phyloP scores from a whole-genome alignment of 148 eudicot species.

The Linanthus parryae region DNA sequence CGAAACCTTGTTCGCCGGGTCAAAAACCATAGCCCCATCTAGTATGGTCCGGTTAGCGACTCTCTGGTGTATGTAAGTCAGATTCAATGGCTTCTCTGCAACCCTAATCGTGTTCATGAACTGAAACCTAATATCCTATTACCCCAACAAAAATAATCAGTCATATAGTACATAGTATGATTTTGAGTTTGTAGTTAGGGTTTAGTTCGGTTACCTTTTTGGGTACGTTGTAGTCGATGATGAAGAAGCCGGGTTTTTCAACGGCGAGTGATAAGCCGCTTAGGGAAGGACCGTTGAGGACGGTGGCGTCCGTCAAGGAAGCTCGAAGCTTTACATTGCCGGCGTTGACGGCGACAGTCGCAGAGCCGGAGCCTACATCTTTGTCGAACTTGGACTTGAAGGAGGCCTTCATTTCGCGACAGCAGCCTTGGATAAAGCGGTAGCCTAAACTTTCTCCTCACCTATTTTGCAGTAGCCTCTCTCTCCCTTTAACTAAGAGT shows the following conservation, averaged over 20 bases:
- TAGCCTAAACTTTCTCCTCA: too few relatives aligned
- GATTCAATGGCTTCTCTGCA: conserved; percentile 65
- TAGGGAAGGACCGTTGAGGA: conserved; percentile 63
- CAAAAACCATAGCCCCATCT: conserved; percentile 65
- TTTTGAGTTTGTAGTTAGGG: too few relatives aligned
- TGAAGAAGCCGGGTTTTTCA: conserved; percentile 75
- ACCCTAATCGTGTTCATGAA: conserved; percentile 76
- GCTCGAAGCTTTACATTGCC: conserved; percentile 78
- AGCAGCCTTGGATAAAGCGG: too few relatives aligned
- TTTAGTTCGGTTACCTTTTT: conserved; percentile 43
- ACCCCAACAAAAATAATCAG: not conserved
- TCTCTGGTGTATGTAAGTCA: conserved; percentile 60
- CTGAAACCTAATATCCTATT: conserved; percentile 78
- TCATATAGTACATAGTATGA: not conserved
- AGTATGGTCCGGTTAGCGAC: conserved; percentile 59
- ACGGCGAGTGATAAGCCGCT: conserved; percentile 60
- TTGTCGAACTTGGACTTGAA: conserved; percentile 49
- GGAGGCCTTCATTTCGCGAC: conserved; percentile 52
- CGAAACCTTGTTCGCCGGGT: conserved; percentile 69
- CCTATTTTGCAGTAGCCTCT: too few relatives aligned
- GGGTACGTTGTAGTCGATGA: conserved; percentile 73
- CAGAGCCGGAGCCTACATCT: conserved; percentile 47
- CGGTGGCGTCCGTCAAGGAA: conserved; percentile 75
- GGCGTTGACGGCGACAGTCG: conserved; percentile 48
- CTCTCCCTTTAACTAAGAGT: too few relatives aligned